phyloP scores from a whole-genome alignment of 306 rosid species.

The Erythrophleum fordii region DNA sequence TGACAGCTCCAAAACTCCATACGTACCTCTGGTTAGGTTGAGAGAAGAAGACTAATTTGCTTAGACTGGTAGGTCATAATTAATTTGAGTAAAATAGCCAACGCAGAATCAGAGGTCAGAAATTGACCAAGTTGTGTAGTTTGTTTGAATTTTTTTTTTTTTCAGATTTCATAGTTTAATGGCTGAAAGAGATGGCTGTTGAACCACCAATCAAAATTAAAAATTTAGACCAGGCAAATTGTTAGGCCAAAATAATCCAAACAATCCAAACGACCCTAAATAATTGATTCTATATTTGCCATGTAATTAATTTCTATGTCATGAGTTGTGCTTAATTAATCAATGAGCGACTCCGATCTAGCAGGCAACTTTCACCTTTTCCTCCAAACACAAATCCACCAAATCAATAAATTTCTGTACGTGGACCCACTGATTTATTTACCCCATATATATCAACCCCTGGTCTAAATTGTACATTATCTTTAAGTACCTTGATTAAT shows the following conservation, averaged over 20 bases:
- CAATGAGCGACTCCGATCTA: background rate
- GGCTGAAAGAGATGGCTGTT: background rate
- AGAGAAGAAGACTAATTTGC: background rate
- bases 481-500: no score
- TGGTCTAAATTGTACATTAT: no score
- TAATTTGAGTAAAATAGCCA: background rate
- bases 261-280: background rate
- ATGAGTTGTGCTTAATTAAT: background rate
- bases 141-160: no score
- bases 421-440: background rate
- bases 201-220: constrained; percentile 1
- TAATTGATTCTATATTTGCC: constrained; percentile 4
- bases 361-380: background rate
- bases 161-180: background rate
- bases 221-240: background rate
- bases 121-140: background rate
- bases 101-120: background rate
- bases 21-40: background rate
- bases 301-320: background rate
- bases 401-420: background rate
- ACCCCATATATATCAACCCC: background rate
- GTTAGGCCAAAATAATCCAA: constrained; percentile 28
- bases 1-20: background rate
- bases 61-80: background rate
- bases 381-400: background rate